Evolutionary conservation across 768 basidiomycete genomes (phyloP), one percentile per base, ranked within the genome.

Genomic region (Piloderma croceum): DNA sequence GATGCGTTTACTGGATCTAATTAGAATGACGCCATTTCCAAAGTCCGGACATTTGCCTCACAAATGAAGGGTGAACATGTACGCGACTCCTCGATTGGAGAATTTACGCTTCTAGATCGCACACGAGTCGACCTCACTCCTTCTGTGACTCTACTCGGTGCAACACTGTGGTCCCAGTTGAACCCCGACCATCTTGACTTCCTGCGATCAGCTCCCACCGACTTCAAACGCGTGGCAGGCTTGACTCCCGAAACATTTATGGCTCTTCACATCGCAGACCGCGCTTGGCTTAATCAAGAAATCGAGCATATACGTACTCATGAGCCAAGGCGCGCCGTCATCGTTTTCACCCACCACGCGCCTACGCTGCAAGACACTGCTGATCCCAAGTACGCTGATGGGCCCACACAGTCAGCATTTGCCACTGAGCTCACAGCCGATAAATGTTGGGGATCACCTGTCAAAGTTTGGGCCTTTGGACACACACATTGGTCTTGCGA

Each of bases 401-500:
- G 56, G n/a, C 46, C 51, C 9, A 54, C 39, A 19, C 45, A 38
- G 39, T 56, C 58, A 19, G 63, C 56, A 10, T 67, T 62, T 36
- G 52, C 57, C 17, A 65, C 59, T 3, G 64, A 64, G 38, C 45
- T 67, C 17, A 51, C 52, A 2, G 43, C 27, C n/a, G 43, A 44
- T 10, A 22, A 41, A 24, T 58, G 53, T 41, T 64, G 66, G 59
- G 46, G 50, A 29, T 34, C 35, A 7, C 56, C 45, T 21, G 46
- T 69, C 17, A 49, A 40, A 33, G 13, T 61, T 13, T 70, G 69
- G 68, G 58, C 59, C 22, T 70, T 63, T 42, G 67, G 68, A 4
- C 67, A 69, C 39, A 69, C 68, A 15, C 68, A 69, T 38, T 66
- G 56, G 58, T 49, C 41, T 17, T 68, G 64, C 37, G 66, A 69